Percentiles rank a stretch among this genome's conserved stretches.
These are phyloP conservation scores for Magnusiomyces magnusii DNA, from an alignment of 1,139 yeast species.

Conservation along the genomic window DNA sequence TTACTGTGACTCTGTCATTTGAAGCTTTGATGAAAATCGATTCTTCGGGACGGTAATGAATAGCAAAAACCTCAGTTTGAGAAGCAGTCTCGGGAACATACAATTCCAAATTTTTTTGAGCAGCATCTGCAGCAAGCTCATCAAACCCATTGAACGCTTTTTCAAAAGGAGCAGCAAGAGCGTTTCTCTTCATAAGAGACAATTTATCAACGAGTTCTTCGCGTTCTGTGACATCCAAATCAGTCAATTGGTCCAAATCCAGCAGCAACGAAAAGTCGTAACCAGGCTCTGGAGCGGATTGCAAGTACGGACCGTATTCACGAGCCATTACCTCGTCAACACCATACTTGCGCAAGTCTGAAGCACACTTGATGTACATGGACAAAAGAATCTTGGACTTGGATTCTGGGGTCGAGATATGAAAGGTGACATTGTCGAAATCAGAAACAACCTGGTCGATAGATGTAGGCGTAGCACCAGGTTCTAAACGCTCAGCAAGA, in stretches of 20 bases:
- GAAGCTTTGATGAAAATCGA: constrained; percentile 86
- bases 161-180: constrained; percentile 91
- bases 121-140: constrained; percentile 44
- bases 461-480: constrained; percentile 42
- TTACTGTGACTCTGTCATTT: constrained; percentile 93
- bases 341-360: constrained; percentile 62
- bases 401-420: constrained; percentile 72
- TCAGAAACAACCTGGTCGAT: constrained; percentile 88
- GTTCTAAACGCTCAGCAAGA: constrained; percentile 37
- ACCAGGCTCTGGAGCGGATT: constrained; percentile 54
- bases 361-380: constrained; percentile 68
- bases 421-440: constrained; percentile 93
- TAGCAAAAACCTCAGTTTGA: constrained; percentile 57
- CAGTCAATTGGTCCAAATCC: constrained; percentile 45
- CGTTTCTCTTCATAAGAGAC: constrained; percentile 71
- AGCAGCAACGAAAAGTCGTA: constrained; percentile 74
- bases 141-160: constrained; percentile 76
- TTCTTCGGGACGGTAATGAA: constrained; percentile 90
- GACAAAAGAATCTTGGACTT: constrained; percentile 61
- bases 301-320: constrained; percentile 39
- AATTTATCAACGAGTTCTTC: constrained; percentile 51
- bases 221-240: constrained; percentile 38
- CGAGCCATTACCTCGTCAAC: constrained; percentile 37
- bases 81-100: constrained; percentile 41
- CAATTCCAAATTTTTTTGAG: constrained; percentile 46